Conservation (phyloP, 2,329 filamentous ascomycete genomes). For the Claviceps digitariae region DNA sequence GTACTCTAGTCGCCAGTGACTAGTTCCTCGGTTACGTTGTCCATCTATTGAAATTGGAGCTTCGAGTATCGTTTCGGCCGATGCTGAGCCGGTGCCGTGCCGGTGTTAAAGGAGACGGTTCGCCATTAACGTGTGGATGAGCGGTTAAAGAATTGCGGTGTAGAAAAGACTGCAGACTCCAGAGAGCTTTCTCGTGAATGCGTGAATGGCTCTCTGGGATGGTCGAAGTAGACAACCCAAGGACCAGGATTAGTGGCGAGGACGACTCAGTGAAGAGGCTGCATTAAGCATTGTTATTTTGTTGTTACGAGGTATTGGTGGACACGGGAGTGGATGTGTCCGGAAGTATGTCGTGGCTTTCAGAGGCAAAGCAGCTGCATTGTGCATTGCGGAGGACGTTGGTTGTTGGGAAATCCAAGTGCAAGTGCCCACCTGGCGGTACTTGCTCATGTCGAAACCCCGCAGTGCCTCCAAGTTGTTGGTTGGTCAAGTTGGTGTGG, state of each 20-base stretch:
- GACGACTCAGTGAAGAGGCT: neutral
- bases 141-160: neutral
- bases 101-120: neutral
- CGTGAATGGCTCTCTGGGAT: neutral
- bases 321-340: neutral
- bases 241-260: neutral
- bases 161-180: too few relatives aligned
- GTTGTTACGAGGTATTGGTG: neutral
- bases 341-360: neutral
- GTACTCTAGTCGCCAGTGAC: too few relatives aligned
- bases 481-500: too few relatives aligned
- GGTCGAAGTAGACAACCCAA: neutral
- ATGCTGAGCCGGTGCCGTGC: neutral
- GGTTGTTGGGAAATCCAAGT: too few relatives aligned
- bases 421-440: too few relatives aligned
- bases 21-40: neutral
- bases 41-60: neutral
- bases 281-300: neutral
- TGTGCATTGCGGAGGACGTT: neutral
- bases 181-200: neutral
- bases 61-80: neutral
- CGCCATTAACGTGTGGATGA: neutral
- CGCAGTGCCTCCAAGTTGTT: neutral
- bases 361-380: neutral
- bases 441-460: too few relatives aligned